Percentiles rank a stretch among this genome's conserved stretches.
These are phyloP conservation scores for Eimeria sp. DNA, from an alignment of 169 alveolate genomes.

Conservation along the genomic window DNA sequence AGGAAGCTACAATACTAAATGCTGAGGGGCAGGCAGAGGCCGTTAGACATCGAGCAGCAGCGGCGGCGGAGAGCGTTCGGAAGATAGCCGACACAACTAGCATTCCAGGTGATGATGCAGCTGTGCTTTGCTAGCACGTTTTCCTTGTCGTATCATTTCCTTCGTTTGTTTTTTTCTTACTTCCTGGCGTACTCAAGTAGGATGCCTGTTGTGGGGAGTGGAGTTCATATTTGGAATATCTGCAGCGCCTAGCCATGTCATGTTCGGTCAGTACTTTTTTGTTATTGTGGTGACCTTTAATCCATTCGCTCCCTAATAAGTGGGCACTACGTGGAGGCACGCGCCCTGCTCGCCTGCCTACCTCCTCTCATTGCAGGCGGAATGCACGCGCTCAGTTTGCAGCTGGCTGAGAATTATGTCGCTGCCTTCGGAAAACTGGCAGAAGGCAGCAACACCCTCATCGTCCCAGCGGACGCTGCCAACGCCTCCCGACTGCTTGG, in stretches of 20 bases:
- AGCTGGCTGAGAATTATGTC: conserved; percentile 87
- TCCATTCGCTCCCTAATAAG: neutral
- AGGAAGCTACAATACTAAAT: conserved; percentile 90
- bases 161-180: neutral
- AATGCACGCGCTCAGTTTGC: conserved; percentile 77
- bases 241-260: neutral
- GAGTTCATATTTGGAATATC: neutral
- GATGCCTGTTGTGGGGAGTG: neutral
- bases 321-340: neutral
- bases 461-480: conserved; percentile 90
- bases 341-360: neutral
- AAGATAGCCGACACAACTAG: conserved; percentile 71
- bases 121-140: neutral
- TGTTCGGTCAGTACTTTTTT: neutral
- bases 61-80: conserved; percentile 77
- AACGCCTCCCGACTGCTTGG: conserved; percentile 86
- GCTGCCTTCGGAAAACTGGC: conserved; percentile 92
- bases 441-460: conserved; percentile 89
- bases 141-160: neutral
- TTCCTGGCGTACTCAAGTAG: neutral
- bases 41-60: conserved; percentile 67
- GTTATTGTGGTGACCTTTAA: neutral
- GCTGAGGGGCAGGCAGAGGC: conserved; percentile 88
- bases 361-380: conserved; percentile 40
- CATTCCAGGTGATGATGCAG: conserved; percentile 56